Evolutionary conservation across 352 stramenopile species (phyloP).

Genomic region (Globisporangium carolinianum): DNA sequence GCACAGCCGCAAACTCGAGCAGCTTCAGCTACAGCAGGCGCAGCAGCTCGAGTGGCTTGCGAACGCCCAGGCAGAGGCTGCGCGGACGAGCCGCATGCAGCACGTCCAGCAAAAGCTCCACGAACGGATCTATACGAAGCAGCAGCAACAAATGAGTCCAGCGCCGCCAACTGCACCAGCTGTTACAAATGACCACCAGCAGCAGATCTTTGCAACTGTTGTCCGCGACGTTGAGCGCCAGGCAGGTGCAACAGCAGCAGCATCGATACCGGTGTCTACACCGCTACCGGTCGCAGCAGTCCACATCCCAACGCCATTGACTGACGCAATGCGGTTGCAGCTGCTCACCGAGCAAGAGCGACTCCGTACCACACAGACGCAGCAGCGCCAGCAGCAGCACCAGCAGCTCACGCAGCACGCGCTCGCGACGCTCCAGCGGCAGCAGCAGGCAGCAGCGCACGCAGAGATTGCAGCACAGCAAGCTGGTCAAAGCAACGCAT

Average conservation of each 20-base stretch:
- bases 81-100: constrained; percentile 24
- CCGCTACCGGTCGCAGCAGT: constrained; percentile 3
- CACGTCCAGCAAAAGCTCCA: constrained; percentile 35
- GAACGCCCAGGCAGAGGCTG: constrained; percentile 7
- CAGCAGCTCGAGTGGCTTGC: constrained; percentile 13
- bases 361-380: constrained; percentile 23
- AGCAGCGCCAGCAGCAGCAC: constrained; percentile 24
- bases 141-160: constrained; percentile 2
- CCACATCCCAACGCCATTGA: constrained; percentile 8
- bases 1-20: constrained; percentile 29
- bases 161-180: not conserved
- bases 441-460: constrained; percentile 1
- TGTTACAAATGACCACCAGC: constrained; percentile 9
- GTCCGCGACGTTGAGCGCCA: constrained; percentile 44
- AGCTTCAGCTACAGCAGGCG: constrained; percentile 16
- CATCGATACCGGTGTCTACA: not conserved
- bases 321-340: constrained; percentile 36
- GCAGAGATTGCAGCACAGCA: constrained; percentile 16
- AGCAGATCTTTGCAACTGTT: constrained; percentile 27
- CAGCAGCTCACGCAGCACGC: constrained; percentile 47
- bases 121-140: constrained; percentile 24
- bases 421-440: constrained; percentile 22
- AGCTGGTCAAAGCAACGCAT: constrained; percentile 5
- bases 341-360: constrained; percentile 42
- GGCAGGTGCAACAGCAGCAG: not conserved